Conservation (phyloP, 257 asterid species). For the Primulina tabacum region DNA sequence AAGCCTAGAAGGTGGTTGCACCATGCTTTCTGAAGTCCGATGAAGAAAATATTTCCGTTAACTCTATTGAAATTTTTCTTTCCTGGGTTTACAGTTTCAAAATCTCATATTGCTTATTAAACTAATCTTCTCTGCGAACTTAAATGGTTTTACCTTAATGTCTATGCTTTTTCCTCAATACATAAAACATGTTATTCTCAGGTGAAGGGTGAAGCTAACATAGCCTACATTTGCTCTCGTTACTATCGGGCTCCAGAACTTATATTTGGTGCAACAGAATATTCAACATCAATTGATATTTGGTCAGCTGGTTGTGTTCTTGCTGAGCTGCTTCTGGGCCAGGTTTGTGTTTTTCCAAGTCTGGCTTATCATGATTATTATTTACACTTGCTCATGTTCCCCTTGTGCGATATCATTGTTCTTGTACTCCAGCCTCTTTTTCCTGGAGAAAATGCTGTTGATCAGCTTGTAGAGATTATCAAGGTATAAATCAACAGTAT, state of each 20-base stretch:
- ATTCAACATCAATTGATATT: constrained; percentile 73
- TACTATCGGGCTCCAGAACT: constrained; percentile 95
- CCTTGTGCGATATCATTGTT: constrained; percentile 13
- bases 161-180: constrained; percentile 22
- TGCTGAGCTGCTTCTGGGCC: constrained; percentile 90
- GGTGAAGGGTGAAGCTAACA: constrained; percentile 87
- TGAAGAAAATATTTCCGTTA: neutral
- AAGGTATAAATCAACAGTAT: constrained; percentile 44
- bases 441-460: constrained; percentile 96
- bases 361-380: constrained; percentile 9
- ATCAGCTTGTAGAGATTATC: constrained; percentile 92
- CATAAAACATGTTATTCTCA: constrained; percentile 31
- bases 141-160: neutral
- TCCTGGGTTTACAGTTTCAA: neutral
- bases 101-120: constrained; percentile 9
- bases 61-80: constrained; percentile 2
- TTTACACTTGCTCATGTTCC: constrained; percentile 12
- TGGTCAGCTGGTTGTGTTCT: constrained; percentile 97
- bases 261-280: constrained; percentile 89
- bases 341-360: constrained; percentile 43
- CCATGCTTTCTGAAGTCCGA: neutral
- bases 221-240: constrained; percentile 90
- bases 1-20: neutral
- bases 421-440: constrained; percentile 62
- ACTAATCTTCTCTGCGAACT: neutral